Evolutionary conservation across 805 yeast species (phyloP).

Genomic region (Metschnikowia peoriensis): DNA sequence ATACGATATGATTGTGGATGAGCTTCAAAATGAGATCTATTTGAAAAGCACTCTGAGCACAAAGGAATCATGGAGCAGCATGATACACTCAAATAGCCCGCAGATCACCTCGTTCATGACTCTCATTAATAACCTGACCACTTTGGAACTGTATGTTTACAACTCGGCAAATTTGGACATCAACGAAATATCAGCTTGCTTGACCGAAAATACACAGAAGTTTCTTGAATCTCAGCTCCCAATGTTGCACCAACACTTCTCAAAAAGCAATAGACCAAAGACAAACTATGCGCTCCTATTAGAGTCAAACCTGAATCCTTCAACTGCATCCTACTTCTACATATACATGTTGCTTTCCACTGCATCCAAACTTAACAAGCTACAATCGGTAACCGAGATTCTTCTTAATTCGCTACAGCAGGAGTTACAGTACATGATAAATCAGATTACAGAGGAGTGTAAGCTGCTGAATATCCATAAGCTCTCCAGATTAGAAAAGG

Average conservation of each 20-base stretch:
- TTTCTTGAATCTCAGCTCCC: slow-evolving; percentile 32
- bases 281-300: slow-evolving; percentile 31
- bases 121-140: slow-evolving; percentile 32
- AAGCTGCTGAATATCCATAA: slow-evolving; percentile 50
- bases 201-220: slow-evolving; percentile 28
- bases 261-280: slow-evolving; percentile 15
- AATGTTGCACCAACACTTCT: slow-evolving; percentile 23
- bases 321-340: slow-evolving; percentile 50
- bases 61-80: slow-evolving; percentile 13
- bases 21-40: slow-evolving; percentile 67
- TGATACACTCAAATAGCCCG: slow-evolving; percentile 30
- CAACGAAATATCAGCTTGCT: slow-evolving; percentile 44
- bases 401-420: slow-evolving; percentile 52
- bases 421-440: slow-evolving; percentile 64
- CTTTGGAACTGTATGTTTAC: slow-evolving; percentile 53
- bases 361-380: slow-evolving; percentile 56
- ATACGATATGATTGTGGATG: slow-evolving; percentile 74
- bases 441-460: slow-evolving; percentile 62
- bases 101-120: slow-evolving; percentile 35
- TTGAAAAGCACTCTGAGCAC: slow-evolving; percentile 34
- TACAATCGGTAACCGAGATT: slow-evolving; percentile 56
- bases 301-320: slow-evolving; percentile 28
- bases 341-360: slow-evolving; percentile 53
- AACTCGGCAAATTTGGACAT: slow-evolving; percentile 60
- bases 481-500: slow-evolving; percentile 28